A percentile compares a stretch with the other conserved stretches of the same genome.
Evolutionary conservation across 495 filamentous ascomycete genomes (phyloP).

Genomic region (Letharia lupina): DNA sequence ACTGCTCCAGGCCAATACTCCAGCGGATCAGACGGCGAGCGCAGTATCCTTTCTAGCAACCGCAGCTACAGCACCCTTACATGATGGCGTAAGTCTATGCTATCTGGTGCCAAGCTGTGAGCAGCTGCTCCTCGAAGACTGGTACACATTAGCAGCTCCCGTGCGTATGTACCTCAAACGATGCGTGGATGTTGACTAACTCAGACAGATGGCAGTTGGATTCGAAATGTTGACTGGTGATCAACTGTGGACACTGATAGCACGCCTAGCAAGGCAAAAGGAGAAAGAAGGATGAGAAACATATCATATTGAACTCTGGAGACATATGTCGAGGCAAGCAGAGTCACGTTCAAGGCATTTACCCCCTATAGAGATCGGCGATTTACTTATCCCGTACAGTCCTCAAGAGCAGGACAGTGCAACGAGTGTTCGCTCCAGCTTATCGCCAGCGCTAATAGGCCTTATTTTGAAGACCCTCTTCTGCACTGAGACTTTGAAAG

Average conservation of each 20-base stretch:
- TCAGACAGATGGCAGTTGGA: not conserved
- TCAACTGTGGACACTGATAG: not conserved
- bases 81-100: not conserved
- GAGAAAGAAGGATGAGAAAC: not conserved
- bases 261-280: not conserved
- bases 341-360: not conserved
- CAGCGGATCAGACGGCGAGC: not conserved
- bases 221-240: not conserved
- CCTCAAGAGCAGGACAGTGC: not conserved
- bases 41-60: not conserved
- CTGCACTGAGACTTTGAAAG: not conserved
- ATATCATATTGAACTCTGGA: not conserved
- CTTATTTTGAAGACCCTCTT: not conserved
- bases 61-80: not conserved
- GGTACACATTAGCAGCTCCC: not conserved
- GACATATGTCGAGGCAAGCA: not conserved
- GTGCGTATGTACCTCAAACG: not conserved
- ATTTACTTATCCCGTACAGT: not conserved
- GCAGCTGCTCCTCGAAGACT: not conserved
- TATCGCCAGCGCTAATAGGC: not conserved
- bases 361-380: not conserved
- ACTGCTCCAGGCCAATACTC: not conserved
- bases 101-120: not conserved
- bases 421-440: not conserved
- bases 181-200: not conserved